A percentile compares a stretch with the other conserved stretches of the same genome.
Evolutionary conservation across 1,284 basidiomycete species (phyloP).

Genomic region (Ganoderma multipileum): DNA sequence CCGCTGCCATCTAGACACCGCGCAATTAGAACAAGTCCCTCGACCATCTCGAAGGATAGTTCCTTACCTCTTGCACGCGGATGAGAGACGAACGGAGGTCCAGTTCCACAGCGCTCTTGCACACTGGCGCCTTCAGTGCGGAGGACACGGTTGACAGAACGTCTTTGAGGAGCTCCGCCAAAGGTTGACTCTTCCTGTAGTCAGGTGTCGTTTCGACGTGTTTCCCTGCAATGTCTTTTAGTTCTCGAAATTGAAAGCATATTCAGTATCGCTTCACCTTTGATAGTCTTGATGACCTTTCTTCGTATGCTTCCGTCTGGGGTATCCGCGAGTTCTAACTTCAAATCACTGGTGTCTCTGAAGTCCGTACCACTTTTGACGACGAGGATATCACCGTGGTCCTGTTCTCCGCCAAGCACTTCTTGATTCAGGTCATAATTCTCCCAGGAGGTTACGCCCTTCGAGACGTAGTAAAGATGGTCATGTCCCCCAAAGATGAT

Average conservation of each 20-base stretch:
- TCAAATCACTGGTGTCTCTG: conserved; percentile 82
- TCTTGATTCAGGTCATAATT: conserved; percentile 63
- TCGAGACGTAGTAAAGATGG: conserved; percentile 86
- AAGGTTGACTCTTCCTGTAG: conserved; percentile 62
- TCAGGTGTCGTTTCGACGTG: conserved; percentile 68
- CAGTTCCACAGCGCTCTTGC: conserved; percentile 71
- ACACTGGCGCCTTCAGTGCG: conserved; percentile 77
- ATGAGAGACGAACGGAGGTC: conserved; percentile 82
- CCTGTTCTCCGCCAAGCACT: conserved; percentile 77
- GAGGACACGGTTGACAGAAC: conserved; percentile 77
- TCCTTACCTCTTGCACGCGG: conserved; percentile 68
- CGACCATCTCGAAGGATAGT: background rate
- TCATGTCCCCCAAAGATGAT: conserved; percentile 91
- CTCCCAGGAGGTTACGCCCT: conserved; percentile 78
- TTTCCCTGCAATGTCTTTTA: conserved; percentile 52
- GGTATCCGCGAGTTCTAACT: conserved; percentile 67
- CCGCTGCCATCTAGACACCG: conserved; percentile 68
- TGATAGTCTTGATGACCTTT: conserved; percentile 70
- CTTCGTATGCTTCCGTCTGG: conserved; percentile 69
- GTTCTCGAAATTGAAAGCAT: background rate
- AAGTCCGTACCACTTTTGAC: conserved; percentile 94
- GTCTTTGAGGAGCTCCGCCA: conserved; percentile 69
- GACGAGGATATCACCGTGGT: conserved; percentile 75
- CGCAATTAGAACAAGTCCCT: background rate
- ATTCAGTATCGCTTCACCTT: conserved; percentile 48